Evolutionary conservation across 2,329 filamentous ascomycete genomes (phyloP), one percentile per base, ranked within the genome.

Genomic region (Acrocalymma vagum): DNA sequence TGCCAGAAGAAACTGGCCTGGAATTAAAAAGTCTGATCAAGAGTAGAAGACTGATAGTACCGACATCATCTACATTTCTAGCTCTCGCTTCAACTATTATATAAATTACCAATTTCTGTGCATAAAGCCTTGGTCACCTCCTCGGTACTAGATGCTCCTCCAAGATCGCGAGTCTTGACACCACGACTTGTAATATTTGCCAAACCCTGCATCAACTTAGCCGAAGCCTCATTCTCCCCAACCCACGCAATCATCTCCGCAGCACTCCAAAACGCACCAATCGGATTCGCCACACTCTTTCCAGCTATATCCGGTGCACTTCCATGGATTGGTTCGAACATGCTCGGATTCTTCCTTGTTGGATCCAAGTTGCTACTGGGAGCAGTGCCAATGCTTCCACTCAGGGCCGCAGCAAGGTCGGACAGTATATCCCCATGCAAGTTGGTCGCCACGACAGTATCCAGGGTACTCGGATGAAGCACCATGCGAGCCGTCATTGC

Each of bases 341-440:
- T 77, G 45, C 78, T 81, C 0, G 81, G 81, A 47, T 80, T 77
- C 51, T 74, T 21, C 10, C 78, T 67, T 2, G 77, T 80, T 2
- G 84, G 83, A 51, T 87, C 84, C 1, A 87, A 72, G 55, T 87
- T 87, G 34, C 78, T 82, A 0, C 81, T 84, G 3, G 84, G 83
- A 2, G 84, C 84, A 43, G 87, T 85, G 8, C 84, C 84, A 44
- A 87, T 86, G 6, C 78, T 82, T 0, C 84, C 84, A 2, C 82
- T 81, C 14, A 86, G 69, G 0, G 83, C 81, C 14, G 84, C 83
- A 3, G 83, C 84, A 20, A 87, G 67, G 55, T 87, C 84, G 2
- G 82, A 84, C 7, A 87, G 72, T 27, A 87, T 86, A 47, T 87
- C 84, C 5, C 82, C 83, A 17, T 62, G 56, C 16, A 29, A n/a